Percentiles rank a stretch among this genome's conserved stretches.
Evolutionary conservation across 2,329 filamentous ascomycete genomes (phyloP).

Genomic region (Phaeoacremonium minimum): DNA sequence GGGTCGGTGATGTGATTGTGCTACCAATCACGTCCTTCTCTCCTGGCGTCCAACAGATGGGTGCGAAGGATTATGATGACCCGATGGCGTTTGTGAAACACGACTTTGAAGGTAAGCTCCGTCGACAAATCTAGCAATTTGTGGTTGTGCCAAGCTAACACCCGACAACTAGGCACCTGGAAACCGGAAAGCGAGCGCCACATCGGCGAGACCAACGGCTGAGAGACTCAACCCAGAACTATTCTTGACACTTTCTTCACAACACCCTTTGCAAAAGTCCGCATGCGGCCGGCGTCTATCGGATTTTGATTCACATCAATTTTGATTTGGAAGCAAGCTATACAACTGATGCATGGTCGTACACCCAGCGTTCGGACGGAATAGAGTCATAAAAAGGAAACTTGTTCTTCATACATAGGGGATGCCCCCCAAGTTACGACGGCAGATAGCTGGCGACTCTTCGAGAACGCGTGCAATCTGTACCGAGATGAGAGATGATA

Average conservation of each 20-base stretch:
- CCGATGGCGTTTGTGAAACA: constrained; percentile 98
- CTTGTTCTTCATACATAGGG: too few species aligned
- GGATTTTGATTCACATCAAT: too few species aligned
- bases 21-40: constrained; percentile 97
- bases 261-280: too few species aligned
- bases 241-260: constrained; percentile 5
- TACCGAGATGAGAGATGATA: too few species aligned
- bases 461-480: too few species aligned
- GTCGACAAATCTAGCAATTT: neutral
- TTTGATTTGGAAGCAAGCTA: too few species aligned
- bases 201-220: constrained; percentile 50
- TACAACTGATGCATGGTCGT: too few species aligned
- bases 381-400: too few species aligned
- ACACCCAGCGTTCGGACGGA: too few species aligned
- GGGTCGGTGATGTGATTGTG: constrained; percentile 89
- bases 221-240: neutral
- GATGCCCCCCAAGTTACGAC: too few species aligned
- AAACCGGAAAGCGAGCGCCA: constrained; percentile 70
- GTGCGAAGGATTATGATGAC: constrained; percentile 79
- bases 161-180: constrained; percentile 58
- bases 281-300: too few species aligned
- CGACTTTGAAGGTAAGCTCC: constrained; percentile 78
- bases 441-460: too few species aligned
- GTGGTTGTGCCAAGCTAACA: neutral
- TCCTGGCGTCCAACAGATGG: constrained; percentile 91